Evolutionary conservation across 345 rosid genomes (phyloP), one percentile per base, ranked within the genome.

Genomic region (Pugionium dolabratum): DNA sequence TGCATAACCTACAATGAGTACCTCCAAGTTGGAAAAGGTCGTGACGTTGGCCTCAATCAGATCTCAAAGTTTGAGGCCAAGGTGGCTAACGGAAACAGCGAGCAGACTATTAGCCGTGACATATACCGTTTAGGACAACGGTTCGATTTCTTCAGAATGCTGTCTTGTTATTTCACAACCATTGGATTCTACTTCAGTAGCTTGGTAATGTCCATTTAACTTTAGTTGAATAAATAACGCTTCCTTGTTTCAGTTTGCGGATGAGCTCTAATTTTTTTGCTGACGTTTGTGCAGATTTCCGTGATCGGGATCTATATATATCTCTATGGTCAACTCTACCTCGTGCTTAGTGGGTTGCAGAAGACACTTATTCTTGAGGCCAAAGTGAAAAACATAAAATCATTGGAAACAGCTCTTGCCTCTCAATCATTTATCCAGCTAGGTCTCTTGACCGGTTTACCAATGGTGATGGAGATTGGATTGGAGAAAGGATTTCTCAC

Each of bases 391-490:
- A 84, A 93, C 74, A 88, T 93, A 65, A 75, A 82, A 54, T 90
- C 98, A 56, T 46, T 93, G 69, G 97, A 93, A 78, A 88, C 97
- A 52, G 98, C 98, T 72, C 94, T 93, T 43, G 97, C 97, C 52
- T 90, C 98, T 67, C 98, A 93, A 57, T 93, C 98, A 39, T 93
- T 93, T 81, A 79, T 93, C 71, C 98, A 93, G 81, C 90, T 93
- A 31, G 98, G 98, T 25, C 97, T 93, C 59, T 79, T 93, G 60
- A 93, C 98, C 0, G 98, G 98, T 70, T 76, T 93, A 48, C 98
- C 98, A 41, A 93, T 93, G 98, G 96, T 93, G 70, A 90, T 93
- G 98, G 98, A 93, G 73, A 83, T 93, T 26, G 98, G 94, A 45
- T 90, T 93, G 31, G 98, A 93, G 80, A 93, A 81, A 80, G 98